Evolutionary conservation across 352 stramenopile genomes (phyloP), one percentile per base, ranked within the genome.

Genomic region (Globisporangium heterothallicum): DNA sequence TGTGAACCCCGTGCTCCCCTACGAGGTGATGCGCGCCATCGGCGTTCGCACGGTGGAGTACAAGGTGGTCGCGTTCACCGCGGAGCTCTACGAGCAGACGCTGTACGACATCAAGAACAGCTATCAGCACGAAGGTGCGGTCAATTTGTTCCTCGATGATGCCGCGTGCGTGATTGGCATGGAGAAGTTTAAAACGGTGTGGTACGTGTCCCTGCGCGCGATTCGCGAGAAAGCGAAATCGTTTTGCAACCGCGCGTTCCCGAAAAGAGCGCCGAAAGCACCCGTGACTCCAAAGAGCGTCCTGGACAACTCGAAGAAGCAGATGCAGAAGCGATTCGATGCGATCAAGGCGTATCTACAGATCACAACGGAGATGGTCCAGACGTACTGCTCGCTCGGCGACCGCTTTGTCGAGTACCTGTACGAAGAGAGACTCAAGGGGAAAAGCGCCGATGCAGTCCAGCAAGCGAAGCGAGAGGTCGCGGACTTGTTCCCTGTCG

Each of bases 141-240:
- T 92, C 34, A 73, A 89, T 46, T 56, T 92, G 25, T 92, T 88
- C 57, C 27, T 90, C 36, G 76, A 92, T 41, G 63, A 56, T 10
- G 42, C 64, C 0, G 75, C 64, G 3, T 59, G 61, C 27, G 77
- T 90, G n/a, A 92, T 92, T 43, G 82, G 82, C 16, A 78, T 92
- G 67, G 74, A 92, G 54, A 92, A 92, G 60, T 71, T 79, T 64
- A 90, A 92, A 57, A 89, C 74, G 9, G 59, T 80, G n/a, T 92
- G 82, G 82, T 92, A 90, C 53, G 81, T 92, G 14, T 86, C 77
- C 63, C 64, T 92, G 44, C 81, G 81, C n/a, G 81, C 81, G n/a
- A 92, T 92, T 57, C 81, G 81, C 13, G 81, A 92, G 55, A 88
- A 89, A 42, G 77, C 77, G 44, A 92, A 92, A 66, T 58, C 59